These are phyloP conservation scores for Lotmaria passim DNA, from an alignment of 208 protist species.

Conservation along the genomic window DNA sequence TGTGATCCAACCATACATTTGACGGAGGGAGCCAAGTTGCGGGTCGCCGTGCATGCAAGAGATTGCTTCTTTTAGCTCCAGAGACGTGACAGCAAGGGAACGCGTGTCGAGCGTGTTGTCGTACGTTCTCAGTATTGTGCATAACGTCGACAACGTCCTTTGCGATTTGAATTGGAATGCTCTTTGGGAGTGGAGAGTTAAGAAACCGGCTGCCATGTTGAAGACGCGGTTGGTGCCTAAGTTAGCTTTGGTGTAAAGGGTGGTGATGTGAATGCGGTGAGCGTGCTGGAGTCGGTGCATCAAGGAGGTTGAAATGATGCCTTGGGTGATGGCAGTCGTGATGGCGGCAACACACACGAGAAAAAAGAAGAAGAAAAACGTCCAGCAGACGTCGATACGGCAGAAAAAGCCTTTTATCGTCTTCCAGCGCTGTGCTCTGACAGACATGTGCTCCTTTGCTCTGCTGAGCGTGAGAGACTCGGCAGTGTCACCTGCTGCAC, in stretches of 20 bases:
- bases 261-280: not conserved
- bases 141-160: not conserved
- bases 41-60: conserved; percentile 8
- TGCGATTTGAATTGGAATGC: not conserved
- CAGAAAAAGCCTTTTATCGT: conserved; percentile 8
- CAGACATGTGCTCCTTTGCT: no score
- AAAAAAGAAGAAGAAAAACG: conserved; percentile 13
- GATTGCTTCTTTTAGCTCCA: not conserved
- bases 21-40: not conserved
- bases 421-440: no score
- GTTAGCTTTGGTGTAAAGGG: not conserved
- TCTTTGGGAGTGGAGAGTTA: not conserved
- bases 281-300: not conserved
- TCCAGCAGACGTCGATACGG: conserved; percentile 20
- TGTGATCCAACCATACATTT: conserved; percentile 4
- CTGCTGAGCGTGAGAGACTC: not conserved
- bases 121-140: not conserved
- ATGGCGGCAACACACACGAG: not conserved
- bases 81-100: not conserved
- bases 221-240: not conserved
- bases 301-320: not conserved
- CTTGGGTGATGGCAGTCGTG: conserved; percentile 11
- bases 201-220: not conserved
- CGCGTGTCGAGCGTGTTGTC: not conserved
- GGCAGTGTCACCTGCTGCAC: no score